phyloP scores from a whole-genome alignment of 352 stramenopile species.

The Phytopythium boreale region DNA sequence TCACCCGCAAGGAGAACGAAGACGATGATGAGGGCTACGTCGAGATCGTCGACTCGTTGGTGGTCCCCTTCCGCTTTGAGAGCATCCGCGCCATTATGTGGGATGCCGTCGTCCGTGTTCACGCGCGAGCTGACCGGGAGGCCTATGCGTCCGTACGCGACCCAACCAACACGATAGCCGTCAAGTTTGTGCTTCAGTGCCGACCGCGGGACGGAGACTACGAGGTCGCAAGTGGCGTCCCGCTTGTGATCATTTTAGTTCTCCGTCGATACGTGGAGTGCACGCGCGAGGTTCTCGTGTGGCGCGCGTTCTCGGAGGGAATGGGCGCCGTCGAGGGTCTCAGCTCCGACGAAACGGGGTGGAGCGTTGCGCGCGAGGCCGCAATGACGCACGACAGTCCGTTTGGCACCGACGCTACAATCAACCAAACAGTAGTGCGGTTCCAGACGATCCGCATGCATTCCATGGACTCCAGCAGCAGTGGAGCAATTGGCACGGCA shows the following conservation, averaged over 20 bases:
- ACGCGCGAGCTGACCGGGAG: neutral
- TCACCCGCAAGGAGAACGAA: neutral
- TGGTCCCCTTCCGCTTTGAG: slow-evolving; percentile 5
- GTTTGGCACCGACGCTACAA: neutral
- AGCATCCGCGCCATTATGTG: slow-evolving; percentile 3
- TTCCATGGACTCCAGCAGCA: neutral
- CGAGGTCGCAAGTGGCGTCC: neutral
- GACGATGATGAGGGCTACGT: neutral
- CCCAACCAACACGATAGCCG: slow-evolving; percentile 27
- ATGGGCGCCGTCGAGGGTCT: slow-evolving; percentile 28
- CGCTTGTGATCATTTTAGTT: slow-evolving; percentile 14
- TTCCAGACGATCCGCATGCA: slow-evolving; percentile 7
- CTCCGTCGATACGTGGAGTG: slow-evolving; percentile 28
- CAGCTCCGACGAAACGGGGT: slow-evolving; percentile 49
- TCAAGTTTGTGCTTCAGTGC: slow-evolving; percentile 23
- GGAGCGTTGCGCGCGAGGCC: slow-evolving; percentile 33
- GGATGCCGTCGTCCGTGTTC: slow-evolving; percentile 4
- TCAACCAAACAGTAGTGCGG: slow-evolving; percentile 9
- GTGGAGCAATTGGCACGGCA: no score
- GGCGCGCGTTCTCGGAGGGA: slow-evolving; percentile 40
- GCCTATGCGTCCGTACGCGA: slow-evolving; percentile 10
- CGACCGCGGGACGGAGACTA: slow-evolving; percentile 1
- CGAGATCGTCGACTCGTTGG: slow-evolving; percentile 9
- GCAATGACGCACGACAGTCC: neutral
- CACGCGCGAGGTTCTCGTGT: slow-evolving; percentile 45